Percentiles rank a stretch among this genome's conserved stretches.
These are phyloP conservation scores for Globisporangium paroecandrum DNA, from an alignment of 352 stramenopile species.

Conservation along the genomic window DNA sequence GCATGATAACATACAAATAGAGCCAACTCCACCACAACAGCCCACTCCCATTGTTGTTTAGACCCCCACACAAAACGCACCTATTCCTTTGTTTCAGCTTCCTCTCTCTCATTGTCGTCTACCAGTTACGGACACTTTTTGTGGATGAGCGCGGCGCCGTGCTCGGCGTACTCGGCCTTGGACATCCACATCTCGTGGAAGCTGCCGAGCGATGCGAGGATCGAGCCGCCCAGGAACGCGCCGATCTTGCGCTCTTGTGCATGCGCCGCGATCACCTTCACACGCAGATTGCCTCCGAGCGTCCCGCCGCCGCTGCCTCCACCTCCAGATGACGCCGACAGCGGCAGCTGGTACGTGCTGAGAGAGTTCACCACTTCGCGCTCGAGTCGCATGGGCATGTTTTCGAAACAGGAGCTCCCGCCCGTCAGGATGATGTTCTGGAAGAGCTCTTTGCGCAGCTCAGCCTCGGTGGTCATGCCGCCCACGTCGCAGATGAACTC, in stretches of 20 bases:
- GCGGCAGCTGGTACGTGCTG: slow-evolving; percentile 31
- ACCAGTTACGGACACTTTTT: slow-evolving; percentile 84
- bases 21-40: neutral
- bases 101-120: neutral
- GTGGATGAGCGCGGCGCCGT: slow-evolving; percentile 94
- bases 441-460: slow-evolving; percentile 76
- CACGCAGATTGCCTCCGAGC: slow-evolving; percentile 43
- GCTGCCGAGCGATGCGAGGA: slow-evolving; percentile 94
- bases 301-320: slow-evolving; percentile 10
- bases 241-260: slow-evolving; percentile 63
- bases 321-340: slow-evolving; percentile 14
- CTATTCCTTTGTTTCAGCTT: neutral
- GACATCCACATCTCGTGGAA: slow-evolving; percentile 99
- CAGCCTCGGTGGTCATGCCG: slow-evolving; percentile 59
- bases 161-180: slow-evolving; percentile 98
- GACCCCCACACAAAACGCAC: neutral
- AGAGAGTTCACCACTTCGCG: slow-evolving; percentile 63
- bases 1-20: neutral
- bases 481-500: slow-evolving; percentile 64
- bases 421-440: slow-evolving; percentile 81
- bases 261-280: slow-evolving; percentile 66
- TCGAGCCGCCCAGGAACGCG: slow-evolving; percentile 93
- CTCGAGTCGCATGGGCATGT: slow-evolving; percentile 67
- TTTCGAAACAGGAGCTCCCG: slow-evolving; percentile 81
- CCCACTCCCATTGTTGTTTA: neutral